Conservation (phyloP, 371 early-diverging fungal species). For the Mucor mucedo region DNA sequence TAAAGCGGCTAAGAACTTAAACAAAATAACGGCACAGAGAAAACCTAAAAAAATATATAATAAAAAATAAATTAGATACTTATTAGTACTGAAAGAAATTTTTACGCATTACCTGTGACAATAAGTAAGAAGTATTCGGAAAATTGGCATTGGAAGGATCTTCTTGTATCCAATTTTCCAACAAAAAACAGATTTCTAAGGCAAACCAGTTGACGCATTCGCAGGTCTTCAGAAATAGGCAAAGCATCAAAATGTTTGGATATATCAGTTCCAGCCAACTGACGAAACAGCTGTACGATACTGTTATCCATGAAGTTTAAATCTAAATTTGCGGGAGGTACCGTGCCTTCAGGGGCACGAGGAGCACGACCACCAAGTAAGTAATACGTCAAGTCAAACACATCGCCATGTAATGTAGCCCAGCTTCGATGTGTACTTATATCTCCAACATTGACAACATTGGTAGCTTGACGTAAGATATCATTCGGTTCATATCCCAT, state of each 20-base stretch:
- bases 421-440: slow-evolving; percentile 47
- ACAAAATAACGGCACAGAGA: slow-evolving; percentile 82
- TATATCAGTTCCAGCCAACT: slow-evolving; percentile 70
- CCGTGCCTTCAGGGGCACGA: slow-evolving; percentile 44
- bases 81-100: neutral
- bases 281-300: slow-evolving; percentile 67
- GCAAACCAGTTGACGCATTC: slow-evolving; percentile 60
- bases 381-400: slow-evolving; percentile 54
- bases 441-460: slow-evolving; percentile 45
- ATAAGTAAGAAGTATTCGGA: slow-evolving; percentile 87
- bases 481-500: slow-evolving; percentile 41
- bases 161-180: slow-evolving; percentile 86
- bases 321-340: slow-evolving; percentile 57
- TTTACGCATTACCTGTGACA: slow-evolving; percentile 64
- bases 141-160: slow-evolving; percentile 82
- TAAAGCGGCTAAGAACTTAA: slow-evolving; percentile 92
- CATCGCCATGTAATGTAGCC: slow-evolving; percentile 50
- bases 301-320: slow-evolving; percentile 60
- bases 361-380: slow-evolving; percentile 49
- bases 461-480: slow-evolving; percentile 34
- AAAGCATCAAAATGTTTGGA: slow-evolving; percentile 66
- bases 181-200: slow-evolving; percentile 84
- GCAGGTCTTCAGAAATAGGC: slow-evolving; percentile 39
- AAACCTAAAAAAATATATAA: slow-evolving; percentile 37
- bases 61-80: neutral